Conservation (phyloP, 2,329 filamentous ascomycete species). For the Berkeleyomyces rouxiae region DNA sequence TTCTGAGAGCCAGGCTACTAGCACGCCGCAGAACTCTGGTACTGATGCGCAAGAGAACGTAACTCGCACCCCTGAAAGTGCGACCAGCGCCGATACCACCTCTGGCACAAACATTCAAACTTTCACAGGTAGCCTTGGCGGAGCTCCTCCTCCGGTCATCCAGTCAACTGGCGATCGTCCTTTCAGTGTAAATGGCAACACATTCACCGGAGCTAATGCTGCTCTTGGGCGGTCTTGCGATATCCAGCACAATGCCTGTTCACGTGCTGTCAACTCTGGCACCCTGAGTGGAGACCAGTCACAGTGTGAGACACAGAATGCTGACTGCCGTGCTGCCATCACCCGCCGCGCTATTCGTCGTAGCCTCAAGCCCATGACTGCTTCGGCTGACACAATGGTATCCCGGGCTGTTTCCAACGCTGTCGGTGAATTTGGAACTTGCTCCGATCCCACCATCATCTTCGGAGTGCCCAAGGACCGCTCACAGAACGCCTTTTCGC, state of each 20-base stretch:
- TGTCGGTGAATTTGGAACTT: constrained; percentile 24
- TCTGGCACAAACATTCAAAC: constrained; percentile 26
- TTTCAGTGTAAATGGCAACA: constrained; percentile 37
- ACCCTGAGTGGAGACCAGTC: constrained; percentile 18
- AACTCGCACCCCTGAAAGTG: neutral
- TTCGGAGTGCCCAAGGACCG: constrained; percentile 34
- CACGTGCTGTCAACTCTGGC: constrained; percentile 31
- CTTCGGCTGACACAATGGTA: neutral
- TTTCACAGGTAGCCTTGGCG: constrained; percentile 29
- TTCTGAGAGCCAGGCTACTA: no score
- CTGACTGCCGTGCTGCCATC: constrained; percentile 21
- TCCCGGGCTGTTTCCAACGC: neutral
- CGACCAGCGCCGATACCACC: constrained; percentile 8
- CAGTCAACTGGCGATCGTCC: constrained; percentile 23
- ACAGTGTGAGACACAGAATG: constrained; percentile 28
- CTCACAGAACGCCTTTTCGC: constrained; percentile 26
- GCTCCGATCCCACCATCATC: constrained; percentile 30
- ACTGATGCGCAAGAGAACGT: no score
- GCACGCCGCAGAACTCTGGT: no score
- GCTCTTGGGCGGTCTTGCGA: constrained; percentile 33
- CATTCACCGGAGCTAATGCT: constrained; percentile 32
- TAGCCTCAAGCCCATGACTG: constrained; percentile 3
- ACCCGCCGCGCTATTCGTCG: constrained; percentile 13
- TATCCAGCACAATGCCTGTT: constrained; percentile 34
- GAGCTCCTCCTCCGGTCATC: constrained; percentile 26